Evolutionary conservation across 306 rosid genomes (phyloP).

Genomic region (Carpinus viminea): DNA sequence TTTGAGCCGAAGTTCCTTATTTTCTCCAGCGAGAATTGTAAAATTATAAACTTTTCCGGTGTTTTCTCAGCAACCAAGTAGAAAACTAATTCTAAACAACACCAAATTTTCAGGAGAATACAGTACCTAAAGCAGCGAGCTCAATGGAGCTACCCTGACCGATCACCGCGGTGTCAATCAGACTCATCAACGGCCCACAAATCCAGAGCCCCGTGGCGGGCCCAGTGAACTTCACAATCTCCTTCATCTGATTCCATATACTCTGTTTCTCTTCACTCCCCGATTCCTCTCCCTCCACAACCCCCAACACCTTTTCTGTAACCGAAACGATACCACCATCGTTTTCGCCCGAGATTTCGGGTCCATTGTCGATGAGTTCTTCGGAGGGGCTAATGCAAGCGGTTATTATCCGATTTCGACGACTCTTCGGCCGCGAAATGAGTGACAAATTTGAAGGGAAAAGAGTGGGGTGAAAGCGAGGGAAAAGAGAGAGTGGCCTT

Average conservation of each 20-base stretch:
- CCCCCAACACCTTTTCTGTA: constrained; percentile 6
- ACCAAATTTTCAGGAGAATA: not conserved
- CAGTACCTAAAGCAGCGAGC: constrained; percentile 89
- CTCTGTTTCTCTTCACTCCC: constrained; percentile 29
- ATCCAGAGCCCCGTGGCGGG: constrained; percentile 88
- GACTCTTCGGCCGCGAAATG: not conserved
- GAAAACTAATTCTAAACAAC: not conserved
- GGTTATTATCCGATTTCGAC: constrained; percentile 7
- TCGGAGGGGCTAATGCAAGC: constrained; percentile 23
- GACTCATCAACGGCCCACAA: constrained; percentile 86
- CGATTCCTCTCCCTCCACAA: constrained; percentile 34
- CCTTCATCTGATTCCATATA: constrained; percentile 70
- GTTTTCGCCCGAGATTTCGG: constrained; percentile 12
- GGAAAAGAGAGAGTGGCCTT: not conserved
- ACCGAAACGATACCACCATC: not conserved
- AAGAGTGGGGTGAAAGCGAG: constrained; percentile 12
- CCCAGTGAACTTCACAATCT: constrained; percentile 65
- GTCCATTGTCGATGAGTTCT: constrained; percentile 24
- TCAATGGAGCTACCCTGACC: constrained; percentile 91
- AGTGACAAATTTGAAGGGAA: constrained; percentile 25
- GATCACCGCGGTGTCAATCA: constrained; percentile 78
- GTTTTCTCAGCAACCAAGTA: not conserved
- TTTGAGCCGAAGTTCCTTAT: not conserved
- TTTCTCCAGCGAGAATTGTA: not conserved
- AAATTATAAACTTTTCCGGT: not conserved